phyloP scores from a whole-genome alignment of 352 stramenopile genomes.

The Thraustotheca clavata region DNA sequence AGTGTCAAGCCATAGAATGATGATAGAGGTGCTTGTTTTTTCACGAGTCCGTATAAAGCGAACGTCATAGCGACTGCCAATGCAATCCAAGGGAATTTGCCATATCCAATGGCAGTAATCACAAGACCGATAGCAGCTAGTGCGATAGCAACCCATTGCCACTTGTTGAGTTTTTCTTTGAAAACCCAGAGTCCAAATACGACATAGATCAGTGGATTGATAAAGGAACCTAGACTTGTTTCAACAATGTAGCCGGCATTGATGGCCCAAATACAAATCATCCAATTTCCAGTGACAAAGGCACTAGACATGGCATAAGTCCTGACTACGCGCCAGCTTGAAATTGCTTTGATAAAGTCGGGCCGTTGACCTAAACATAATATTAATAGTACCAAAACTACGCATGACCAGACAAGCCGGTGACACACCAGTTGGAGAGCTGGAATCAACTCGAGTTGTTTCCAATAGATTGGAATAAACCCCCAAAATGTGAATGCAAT shows the following conservation, averaged over 20 bases:
- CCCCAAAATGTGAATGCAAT: conserved; percentile 5
- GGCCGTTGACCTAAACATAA: neutral
- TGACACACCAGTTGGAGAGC: conserved; percentile 5
- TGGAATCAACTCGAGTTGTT: neutral
- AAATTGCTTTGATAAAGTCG: neutral
- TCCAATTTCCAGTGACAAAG: conserved; percentile 5
- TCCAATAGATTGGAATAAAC: conserved; percentile 20
- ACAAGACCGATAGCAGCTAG: neutral
- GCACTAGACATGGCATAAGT: neutral
- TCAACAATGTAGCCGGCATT: conserved; percentile 16
- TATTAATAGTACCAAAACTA: neutral
- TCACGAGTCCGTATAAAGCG: conserved; percentile 14
- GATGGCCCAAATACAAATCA: conserved; percentile 11
- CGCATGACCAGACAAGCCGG: conserved; percentile 9
- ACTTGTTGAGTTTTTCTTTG: neutral
- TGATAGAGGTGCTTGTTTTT: conserved; percentile 13
- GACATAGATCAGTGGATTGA: conserved; percentile 17
- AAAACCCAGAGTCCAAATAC: conserved; percentile 1
- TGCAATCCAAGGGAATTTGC: conserved; percentile 16
- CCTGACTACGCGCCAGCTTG: neutral
- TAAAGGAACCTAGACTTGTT: conserved; percentile 7
- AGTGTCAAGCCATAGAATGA: conserved; percentile 7
- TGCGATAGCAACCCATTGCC: conserved; percentile 7
- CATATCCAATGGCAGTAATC: conserved; percentile 7
- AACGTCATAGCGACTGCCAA: conserved; percentile 7